phyloP scores from a whole-genome alignment of 2,329 filamentous ascomycete genomes.

The Paraphoma sp. region DNA sequence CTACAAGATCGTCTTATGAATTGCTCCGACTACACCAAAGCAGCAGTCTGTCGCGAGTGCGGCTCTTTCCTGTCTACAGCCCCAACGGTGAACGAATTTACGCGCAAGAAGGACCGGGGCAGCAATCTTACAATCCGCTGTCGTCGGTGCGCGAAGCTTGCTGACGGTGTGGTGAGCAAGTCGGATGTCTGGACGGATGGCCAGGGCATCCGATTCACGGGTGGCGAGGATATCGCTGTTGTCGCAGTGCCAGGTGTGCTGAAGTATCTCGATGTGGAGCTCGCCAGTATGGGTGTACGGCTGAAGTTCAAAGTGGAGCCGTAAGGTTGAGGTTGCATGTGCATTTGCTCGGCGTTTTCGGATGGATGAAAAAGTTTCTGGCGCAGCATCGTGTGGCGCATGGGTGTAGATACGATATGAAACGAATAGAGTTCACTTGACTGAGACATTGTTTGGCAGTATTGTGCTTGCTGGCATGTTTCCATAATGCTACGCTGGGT shows the following conservation, averaged over 20 bases:
- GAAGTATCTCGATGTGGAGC: constrained; percentile 91
- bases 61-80: constrained; percentile 91
- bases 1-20: constrained; percentile 96
- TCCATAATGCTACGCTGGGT: no score
- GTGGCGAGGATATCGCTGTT: constrained; percentile 87
- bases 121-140: constrained; percentile 77
- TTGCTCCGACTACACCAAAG: constrained; percentile 90
- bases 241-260: constrained; percentile 93
- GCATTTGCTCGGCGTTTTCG: neutral
- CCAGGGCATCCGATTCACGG: constrained; percentile 80
- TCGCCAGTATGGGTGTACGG: constrained; percentile 95
- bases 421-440: neutral
- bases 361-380: neutral
- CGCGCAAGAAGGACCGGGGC: constrained; percentile 67
- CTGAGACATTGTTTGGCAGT: neutral
- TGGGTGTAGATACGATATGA: neutral
- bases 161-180: constrained; percentile 61
- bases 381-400: neutral
- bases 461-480: no score
- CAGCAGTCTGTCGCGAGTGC: constrained; percentile 88
- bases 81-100: constrained; percentile 67
- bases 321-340: constrained; percentile 19
- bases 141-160: constrained; percentile 73
- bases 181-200: constrained; percentile 88
- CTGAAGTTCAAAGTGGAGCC: constrained; percentile 84